Percentiles rank a stretch among this genome's conserved stretches.
Conservation (phyloP, 495 filamentous ascomycete genomes). For the Chlorociboria aeruginascens region DNA sequence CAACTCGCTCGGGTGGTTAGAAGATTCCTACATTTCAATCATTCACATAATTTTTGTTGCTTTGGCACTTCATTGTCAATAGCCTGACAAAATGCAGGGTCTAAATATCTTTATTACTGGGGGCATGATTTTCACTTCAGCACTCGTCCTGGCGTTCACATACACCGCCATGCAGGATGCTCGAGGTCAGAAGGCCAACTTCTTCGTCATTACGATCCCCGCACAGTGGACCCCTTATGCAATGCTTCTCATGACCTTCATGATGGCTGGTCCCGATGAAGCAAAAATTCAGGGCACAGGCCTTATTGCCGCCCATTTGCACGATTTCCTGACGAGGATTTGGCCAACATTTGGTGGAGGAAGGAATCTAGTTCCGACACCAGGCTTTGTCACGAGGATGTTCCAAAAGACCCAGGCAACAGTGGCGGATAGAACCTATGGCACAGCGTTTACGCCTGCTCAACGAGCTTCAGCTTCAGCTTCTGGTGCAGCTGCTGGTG, state of each 20-base stretch:
- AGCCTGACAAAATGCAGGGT: slow-evolving; percentile 24
- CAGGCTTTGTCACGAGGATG: slow-evolving; percentile 48
- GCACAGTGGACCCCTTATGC: slow-evolving; percentile 64
- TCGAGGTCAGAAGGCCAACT: slow-evolving; percentile 52
- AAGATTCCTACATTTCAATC: slow-evolving; percentile 73
- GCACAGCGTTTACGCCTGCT: slow-evolving; percentile 33
- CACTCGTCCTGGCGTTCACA: slow-evolving; percentile 61
- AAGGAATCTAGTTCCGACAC: slow-evolving; percentile 56
- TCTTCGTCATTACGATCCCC: slow-evolving; percentile 68
- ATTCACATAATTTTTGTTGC: neutral
- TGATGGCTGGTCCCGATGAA: slow-evolving; percentile 36
- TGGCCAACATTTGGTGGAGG: slow-evolving; percentile 80
- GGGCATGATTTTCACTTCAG: slow-evolving; percentile 42
- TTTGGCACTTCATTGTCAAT: neutral
- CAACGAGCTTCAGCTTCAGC: slow-evolving; percentile 18
- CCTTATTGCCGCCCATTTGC: slow-evolving; percentile 69
- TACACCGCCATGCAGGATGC: slow-evolving; percentile 80
- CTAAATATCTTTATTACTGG: slow-evolving; percentile 38
- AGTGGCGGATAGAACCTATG: slow-evolving; percentile 38
- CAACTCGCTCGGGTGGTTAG: slow-evolving; percentile 63
- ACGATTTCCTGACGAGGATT: slow-evolving; percentile 72
- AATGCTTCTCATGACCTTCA: slow-evolving; percentile 56
- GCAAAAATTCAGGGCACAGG: slow-evolving; percentile 50
- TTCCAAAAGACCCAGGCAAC: slow-evolving; percentile 35
- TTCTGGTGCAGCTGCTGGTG: slow-evolving; percentile 16